Evolutionary conservation across 116 monocot species (phyloP), one percentile per base, ranked within the genome.

Genomic region (Dioscorea cayenensis): DNA sequence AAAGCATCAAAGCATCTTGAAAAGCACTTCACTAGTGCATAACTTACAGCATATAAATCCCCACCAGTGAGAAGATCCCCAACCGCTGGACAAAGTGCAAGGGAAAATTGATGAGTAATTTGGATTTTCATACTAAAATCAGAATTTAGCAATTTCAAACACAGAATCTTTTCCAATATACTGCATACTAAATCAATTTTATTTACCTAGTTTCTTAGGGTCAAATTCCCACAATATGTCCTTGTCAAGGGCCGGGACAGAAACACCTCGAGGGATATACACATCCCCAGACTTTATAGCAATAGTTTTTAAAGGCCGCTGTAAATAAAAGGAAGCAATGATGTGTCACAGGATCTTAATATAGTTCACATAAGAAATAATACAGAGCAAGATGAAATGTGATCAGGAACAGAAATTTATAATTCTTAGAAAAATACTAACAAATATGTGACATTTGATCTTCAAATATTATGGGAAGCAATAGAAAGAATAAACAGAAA

Each of bases 251-350:
- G 99, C 91, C 62, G 99, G 99, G 60, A 99, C 99, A 59, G 99
- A 86, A 75, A 99, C 99, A 79, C 99, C 99, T 85, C 99, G 91
- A 68, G 99, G 99, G 19, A 99, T 99, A 85, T 99, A 99, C n/a
- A 99, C 99, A 74, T 99, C 99, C 65, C 94, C 94, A 64, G 94
- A 99, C 68, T 84, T 88, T 77, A 94, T 69, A 36, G 99, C 99
- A 83, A 99, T 99, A 62, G 94, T 94, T 81, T 89, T 99, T 18
- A 99, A 72, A n/a, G 99, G 99, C 32, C 99, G 87, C 99, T 99
- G 82, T 43, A 43, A 43, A 10, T 3, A 43, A 43, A 43, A 43
- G 43, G 6, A 10, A 10, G 43, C 43, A 43, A 1, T 43, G 43
- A 43, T 43, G 43, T 12, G 43, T 43, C 43, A 43, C 11, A 10